phyloP scores from a whole-genome alignment of 768 basidiomycete species.

The Leccinum olivaceopallidum region DNA sequence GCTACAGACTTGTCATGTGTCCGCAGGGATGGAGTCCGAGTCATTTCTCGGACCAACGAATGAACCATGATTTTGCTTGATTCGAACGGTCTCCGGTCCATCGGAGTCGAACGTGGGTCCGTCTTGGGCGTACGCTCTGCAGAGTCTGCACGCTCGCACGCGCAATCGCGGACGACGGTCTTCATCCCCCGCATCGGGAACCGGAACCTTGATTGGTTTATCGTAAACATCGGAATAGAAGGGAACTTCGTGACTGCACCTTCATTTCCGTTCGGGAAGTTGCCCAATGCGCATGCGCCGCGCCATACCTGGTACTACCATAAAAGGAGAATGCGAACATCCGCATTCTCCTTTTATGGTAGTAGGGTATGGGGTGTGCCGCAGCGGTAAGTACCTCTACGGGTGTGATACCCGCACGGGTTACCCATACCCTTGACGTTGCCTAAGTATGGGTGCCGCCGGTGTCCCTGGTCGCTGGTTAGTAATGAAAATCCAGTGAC shows the following conservation, averaged over 20 bases:
- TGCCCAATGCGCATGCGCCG: background rate
- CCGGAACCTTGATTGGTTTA: background rate
- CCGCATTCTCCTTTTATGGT: no score
- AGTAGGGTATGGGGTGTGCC: no score
- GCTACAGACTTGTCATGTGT: no score
- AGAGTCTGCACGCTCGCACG: background rate
- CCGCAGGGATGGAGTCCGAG: no score
- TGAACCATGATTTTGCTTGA: background rate
- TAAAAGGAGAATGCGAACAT: no score
- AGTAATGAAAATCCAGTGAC: constrained; percentile 6
- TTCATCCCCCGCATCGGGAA: background rate
- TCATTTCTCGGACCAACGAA: no score
- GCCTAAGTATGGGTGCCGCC: background rate
- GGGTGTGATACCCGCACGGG: no score
- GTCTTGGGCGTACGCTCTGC: background rate
- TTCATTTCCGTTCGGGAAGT: background rate
- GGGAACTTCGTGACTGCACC: background rate
- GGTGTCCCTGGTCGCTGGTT: background rate
- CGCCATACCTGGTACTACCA: no score
- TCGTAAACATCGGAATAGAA: background rate
- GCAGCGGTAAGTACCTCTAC: no score
- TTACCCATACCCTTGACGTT: no score
- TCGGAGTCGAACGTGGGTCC: background rate
- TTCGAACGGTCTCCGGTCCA: background rate
- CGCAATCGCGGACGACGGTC: background rate